Percentiles rank a stretch among this genome's conserved stretches.
phyloP scores from a whole-genome alignment of 176 grass and related monocot species.

The Aegilops longissima region DNA sequence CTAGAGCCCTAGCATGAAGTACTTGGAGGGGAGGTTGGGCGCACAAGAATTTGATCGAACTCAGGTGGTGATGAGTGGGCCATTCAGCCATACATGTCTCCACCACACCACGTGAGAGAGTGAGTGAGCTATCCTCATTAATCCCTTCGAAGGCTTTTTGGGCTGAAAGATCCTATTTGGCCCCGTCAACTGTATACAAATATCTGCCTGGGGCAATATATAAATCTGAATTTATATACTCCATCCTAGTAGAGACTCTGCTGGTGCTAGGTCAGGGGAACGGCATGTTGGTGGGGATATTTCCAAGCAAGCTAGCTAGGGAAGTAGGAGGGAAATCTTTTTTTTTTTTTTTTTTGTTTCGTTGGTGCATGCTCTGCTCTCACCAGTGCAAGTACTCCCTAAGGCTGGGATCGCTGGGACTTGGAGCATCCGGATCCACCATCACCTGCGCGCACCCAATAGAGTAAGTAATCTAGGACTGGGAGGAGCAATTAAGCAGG shows the following conservation, averaged over 20 bases:
- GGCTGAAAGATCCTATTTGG: slow-evolving; percentile 2
- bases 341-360: neutral
- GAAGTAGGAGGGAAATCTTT: neutral
- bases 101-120: neutral
- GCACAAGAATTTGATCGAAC: neutral
- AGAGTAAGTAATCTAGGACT: neutral
- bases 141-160: neutral
- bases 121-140: neutral
- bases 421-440: slow-evolving; percentile 60
- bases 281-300: neutral
- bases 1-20: neutral
- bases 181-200: neutral
- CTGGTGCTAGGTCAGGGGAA: neutral
- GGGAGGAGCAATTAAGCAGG: no score
- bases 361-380: slow-evolving; percentile 7
- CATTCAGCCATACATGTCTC: neutral
- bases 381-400: slow-evolving; percentile 68
- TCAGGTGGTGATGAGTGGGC: neutral
- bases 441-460: slow-evolving; percentile 20
- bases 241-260: no score
- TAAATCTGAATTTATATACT: neutral
- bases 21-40: neutral
- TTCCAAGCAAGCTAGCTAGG: neutral
- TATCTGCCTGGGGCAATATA: neutral
- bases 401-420: slow-evolving; percentile 51